Evolutionary conservation across 305 asterid genomes (phyloP), one percentile per base, ranked within the genome.

Genomic region (Striga hermonthica): DNA sequence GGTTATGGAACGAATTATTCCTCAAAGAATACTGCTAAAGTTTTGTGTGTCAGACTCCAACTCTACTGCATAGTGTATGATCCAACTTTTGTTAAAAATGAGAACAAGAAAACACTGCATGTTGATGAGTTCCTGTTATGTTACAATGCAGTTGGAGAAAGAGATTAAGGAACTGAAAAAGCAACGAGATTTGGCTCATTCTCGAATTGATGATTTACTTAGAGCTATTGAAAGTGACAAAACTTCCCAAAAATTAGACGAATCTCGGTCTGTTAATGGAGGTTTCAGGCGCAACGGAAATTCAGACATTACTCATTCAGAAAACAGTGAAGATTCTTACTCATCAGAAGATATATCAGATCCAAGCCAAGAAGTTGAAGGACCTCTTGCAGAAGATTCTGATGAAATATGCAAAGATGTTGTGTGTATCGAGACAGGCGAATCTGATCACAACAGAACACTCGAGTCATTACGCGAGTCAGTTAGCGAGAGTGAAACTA

Each of bases 401-500:
- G 86, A 82, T 70, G 93, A 77, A 62, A 67, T 54, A 68, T 84
- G 89, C 76, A 88, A 86, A 78, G 96, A 86, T 75, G 96, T 85
- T 68, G 79, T 77, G 69, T 88, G 95, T 74, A 73, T 85, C 65
- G 95, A 88, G 80, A 66, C 69, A 47, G 89, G 73, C 50, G 83
- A 77, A 47, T 74, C 83, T 71, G 69, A 69, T 48, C 78, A 68
- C 68, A 68, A 65, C 41, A 48, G 50, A 64, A 57, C 72, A 59
- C 28, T 65, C 39, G 81, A 70, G 60, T 74, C 87, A 36, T 10
- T 71, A 66, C 68, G 50, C 56, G 50, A 62, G 62, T 75, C 78
- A 16, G 73, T 68, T 63, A 67, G 69, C n/a, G 81, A 62, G 64
- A 73, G 70, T 28, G 81, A 68, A 68, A 82, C 71, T 69, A 69